phyloP scores from a whole-genome alignment of 2,329 filamentous ascomycete species.

The Beauveria bassiana region DNA sequence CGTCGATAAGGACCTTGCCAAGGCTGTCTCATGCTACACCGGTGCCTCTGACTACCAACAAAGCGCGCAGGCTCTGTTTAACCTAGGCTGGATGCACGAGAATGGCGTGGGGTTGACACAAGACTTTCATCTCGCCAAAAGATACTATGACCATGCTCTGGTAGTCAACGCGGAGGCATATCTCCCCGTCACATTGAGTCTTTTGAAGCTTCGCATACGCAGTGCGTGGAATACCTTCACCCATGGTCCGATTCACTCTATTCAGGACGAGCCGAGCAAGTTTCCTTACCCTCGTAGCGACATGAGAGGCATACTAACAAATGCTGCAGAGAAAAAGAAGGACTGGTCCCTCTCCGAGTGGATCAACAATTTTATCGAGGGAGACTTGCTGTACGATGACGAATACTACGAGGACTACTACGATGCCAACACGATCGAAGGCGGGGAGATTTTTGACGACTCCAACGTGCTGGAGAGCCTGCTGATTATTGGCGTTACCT shows the following conservation, averaged over 20 bases:
- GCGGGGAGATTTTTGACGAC: conserved; percentile 59
- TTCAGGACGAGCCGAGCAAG: conserved; percentile 80
- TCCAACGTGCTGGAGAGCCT: conserved; percentile 79
- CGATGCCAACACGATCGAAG: conserved; percentile 43
- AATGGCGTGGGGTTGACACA: conserved; percentile 89
- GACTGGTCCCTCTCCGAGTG: conserved; percentile 77
- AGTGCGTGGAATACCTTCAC: conserved; percentile 95
- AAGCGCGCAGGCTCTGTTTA: conserved; percentile 93
- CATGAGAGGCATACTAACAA: not conserved
- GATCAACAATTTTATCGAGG: conserved; percentile 75
- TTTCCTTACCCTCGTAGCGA: conserved; percentile 20
- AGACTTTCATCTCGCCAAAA: conserved; percentile 93
- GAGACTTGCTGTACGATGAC: conserved; percentile 58
- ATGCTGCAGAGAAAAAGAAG: conserved; percentile 52
- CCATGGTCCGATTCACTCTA: conserved; percentile 83
- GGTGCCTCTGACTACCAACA: conserved; percentile 85
- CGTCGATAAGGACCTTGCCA: conserved; percentile 62
- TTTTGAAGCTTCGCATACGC: conserved; percentile 75
- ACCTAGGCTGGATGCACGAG: conserved; percentile 99
- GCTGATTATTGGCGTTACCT: conserved; percentile 71
- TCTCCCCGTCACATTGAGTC: conserved; percentile 78
- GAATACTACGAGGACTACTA: conserved; percentile 47
- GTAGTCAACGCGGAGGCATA: conserved; percentile 92
- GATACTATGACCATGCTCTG: conserved; percentile 88
- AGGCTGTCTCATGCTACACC: conserved; percentile 88